Base-by-base conservation (phyloP, 176 grass and related monocot species). In the Carex myosuroides region DNA sequence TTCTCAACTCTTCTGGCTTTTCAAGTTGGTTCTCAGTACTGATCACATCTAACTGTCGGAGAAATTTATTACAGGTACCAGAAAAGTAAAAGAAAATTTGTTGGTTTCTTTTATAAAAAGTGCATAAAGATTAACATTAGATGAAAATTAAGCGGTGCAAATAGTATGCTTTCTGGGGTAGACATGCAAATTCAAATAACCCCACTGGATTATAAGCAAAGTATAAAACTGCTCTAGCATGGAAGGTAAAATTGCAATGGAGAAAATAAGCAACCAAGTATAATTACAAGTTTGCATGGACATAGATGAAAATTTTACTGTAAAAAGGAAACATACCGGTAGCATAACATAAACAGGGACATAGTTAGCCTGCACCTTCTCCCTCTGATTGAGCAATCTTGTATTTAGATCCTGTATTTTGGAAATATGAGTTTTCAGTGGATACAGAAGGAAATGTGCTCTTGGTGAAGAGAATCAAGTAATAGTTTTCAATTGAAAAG, bases 341-440 rank as follows among this genome's bases (percentile, higher is more conserved):
- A 98, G 91, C 92, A 94, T 98, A 83, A 93, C 91, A 85, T 85
- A 98, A 41, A 98, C 91, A 39, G 89, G 86, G 67, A 94, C 87
- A 87, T 94, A 98, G 88, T 86, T 94, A 14, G 86, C 86, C 13
- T 88, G 29, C 92, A 85, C 87, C 71, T 78, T 37, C 74, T 91
- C 90, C 79, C 85, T 88, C 21, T 91, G 81, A 16, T 42, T 35
- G 70, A 55, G 59, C 50, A 69, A 1, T 2, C 87, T 84, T 59
- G 93, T 76, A 54, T 66, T 66, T 18, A 52, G 42, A 83, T 68
- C 80, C 80, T 83, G 80, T 50, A 83, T 52, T 62, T 61, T 57
- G 5, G 3, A 81, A 44, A 21, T 83, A 22, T 54, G 80, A 83
- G 42, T 17, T 64, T 26, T 83, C 64, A 50, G 41, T 30, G 80